Percentiles rank a stretch among this genome's conserved stretches.
Evolutionary conservation across 1,284 basidiomycete species (phyloP).

Genomic region (Ustilago xerochloae): DNA sequence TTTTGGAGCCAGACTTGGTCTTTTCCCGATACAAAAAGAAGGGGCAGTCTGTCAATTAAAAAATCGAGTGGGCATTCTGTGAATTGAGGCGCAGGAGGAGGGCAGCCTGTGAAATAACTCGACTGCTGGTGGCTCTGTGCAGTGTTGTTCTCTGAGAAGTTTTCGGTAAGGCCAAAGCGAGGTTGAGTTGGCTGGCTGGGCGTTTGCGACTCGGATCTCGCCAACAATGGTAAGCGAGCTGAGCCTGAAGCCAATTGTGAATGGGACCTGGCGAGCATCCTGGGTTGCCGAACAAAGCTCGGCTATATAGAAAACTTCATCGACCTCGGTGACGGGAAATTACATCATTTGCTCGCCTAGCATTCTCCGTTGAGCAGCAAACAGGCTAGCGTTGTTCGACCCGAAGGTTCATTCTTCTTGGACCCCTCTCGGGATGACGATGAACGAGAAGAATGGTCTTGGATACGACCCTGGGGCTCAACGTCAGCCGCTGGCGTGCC

Average conservation of each 20-base stretch:
- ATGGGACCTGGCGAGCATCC: not conserved
- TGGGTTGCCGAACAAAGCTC: constrained; percentile 7
- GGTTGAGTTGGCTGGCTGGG: not conserved
- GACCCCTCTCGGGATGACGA: not conserved
- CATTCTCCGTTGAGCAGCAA: no score
- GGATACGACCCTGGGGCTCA: constrained; percentile 7
- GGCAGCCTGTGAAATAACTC: no score
- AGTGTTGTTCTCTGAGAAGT: not conserved
- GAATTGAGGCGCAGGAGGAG: no score
- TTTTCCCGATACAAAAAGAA: no score
- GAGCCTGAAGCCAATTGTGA: constrained; percentile 9
- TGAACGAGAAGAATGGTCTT: not conserved
- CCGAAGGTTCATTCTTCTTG: constrained; percentile 2
- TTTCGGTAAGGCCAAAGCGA: not conserved
- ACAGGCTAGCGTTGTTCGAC: no score
- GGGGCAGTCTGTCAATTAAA: no score
- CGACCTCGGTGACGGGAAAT: not conserved
- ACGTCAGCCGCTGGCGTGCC: not conserved
- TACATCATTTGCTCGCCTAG: constrained; percentile 3
- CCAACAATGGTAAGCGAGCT: constrained; percentile 5
- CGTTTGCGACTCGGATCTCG: constrained; percentile 3
- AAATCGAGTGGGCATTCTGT: no score
- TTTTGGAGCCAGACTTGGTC: no score
- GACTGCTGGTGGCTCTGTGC: not conserved
- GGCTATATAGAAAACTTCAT: not conserved